A percentile compares a stretch with the other conserved stretches of the same genome.
phyloP scores from a whole-genome alignment of 2,329 filamentous ascomycete species.

The Aspergillus pseudoglaucus region DNA sequence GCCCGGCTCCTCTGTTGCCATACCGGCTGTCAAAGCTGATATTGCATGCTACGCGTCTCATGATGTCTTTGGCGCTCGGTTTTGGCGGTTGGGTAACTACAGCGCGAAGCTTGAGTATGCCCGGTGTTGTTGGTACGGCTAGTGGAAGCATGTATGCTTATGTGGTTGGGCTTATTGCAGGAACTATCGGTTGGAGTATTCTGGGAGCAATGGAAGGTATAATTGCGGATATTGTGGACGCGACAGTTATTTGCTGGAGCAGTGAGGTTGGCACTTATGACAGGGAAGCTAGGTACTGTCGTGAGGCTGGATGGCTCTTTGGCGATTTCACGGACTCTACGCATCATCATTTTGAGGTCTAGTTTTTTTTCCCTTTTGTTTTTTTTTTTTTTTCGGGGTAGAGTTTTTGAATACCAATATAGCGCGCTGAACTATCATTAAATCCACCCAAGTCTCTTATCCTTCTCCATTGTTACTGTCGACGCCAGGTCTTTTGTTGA shows the following conservation, averaged over 20 bases:
- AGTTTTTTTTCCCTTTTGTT: background rate
- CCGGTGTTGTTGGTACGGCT: slow-evolving; percentile 42
- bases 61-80: slow-evolving; percentile 83
- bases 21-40: slow-evolving; percentile 89
- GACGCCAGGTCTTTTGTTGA: too few species aligned
- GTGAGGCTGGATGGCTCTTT: slow-evolving; percentile 85
- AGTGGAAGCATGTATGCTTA: slow-evolving; percentile 90
- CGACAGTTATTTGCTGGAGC: slow-evolving; percentile 86
- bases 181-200: slow-evolving; percentile 90
- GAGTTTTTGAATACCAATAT: too few species aligned
- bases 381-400: background rate
- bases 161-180: slow-evolving; percentile 83
- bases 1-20: slow-evolving; percentile 59
- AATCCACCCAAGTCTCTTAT: too few species aligned
- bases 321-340: slow-evolving; percentile 46
- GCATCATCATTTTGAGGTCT: slow-evolving; percentile 3
- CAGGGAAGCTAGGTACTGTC: slow-evolving; percentile 67
- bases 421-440: too few species aligned
- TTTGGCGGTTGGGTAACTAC: slow-evolving; percentile 97
- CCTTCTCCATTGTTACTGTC: too few species aligned
- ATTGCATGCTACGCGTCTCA: slow-evolving; percentile 80
- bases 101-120: slow-evolving; percentile 66
- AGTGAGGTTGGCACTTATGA: slow-evolving; percentile 69
- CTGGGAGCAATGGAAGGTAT: slow-evolving; percentile 87
- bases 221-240: slow-evolving; percentile 78